Conservation (phyloP, 1,284 basidiomycete genomes). For the Papiliotrema laurentii region DNA sequence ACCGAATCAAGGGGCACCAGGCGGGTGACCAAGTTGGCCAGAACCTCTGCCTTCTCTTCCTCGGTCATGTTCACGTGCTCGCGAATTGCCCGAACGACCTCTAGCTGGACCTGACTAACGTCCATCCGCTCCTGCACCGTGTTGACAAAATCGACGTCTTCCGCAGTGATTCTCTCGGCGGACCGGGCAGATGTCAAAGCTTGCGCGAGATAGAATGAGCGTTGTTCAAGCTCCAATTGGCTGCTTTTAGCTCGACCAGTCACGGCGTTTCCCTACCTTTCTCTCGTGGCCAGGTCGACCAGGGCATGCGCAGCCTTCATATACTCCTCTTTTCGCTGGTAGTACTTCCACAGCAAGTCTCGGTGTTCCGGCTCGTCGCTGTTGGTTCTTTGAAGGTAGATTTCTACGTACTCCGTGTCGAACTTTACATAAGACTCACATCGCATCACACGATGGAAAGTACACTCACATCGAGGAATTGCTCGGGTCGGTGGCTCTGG, state of each 20-base stretch:
- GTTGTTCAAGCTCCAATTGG: conserved; percentile 59
- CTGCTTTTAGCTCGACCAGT: background rate
- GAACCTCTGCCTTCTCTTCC: conserved; percentile 57
- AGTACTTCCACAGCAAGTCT: conserved; percentile 94
- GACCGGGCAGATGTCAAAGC: conserved; percentile 95
- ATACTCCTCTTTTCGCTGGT: conserved; percentile 83
- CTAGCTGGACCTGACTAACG: conserved; percentile 92
- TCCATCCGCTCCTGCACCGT: conserved; percentile 95
- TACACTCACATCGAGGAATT: conserved; percentile 76
- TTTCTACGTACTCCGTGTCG: conserved; percentile 59
- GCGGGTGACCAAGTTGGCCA: conserved; percentile 55
- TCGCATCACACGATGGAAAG: background rate
- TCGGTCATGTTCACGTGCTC: conserved; percentile 44
- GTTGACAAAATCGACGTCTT: conserved; percentile 86
- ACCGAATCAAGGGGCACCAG: conserved; percentile 53
- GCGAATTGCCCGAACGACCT: conserved; percentile 56
- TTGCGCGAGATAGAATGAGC: conserved; percentile 84
- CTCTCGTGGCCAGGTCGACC: conserved; percentile 78
- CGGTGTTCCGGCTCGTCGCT: conserved; percentile 57
- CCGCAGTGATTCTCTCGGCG: conserved; percentile 65
- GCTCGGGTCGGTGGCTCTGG: conserved; percentile 69
- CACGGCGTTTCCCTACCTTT: conserved; percentile 56
- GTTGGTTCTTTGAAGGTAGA: conserved; percentile 59
- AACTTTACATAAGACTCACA: conserved; percentile 16
- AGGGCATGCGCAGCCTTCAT: conserved; percentile 83